Evolutionary conservation across 371 early-diverging fungal species (phyloP).

Genomic region (Mucor circinelloides): DNA sequence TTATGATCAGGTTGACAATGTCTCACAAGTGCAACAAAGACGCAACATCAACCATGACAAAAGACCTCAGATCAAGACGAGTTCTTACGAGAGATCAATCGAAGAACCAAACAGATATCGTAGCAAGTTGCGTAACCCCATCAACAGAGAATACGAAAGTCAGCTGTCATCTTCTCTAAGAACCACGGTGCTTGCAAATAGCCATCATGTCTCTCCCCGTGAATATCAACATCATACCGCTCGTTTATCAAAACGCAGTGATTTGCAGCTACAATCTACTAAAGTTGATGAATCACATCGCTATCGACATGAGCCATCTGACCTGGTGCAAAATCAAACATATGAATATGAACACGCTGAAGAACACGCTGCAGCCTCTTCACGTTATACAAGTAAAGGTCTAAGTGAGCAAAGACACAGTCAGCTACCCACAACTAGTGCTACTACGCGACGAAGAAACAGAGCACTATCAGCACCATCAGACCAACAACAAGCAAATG

Average conservation of each 20-base stretch:
- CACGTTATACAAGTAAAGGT: not conserved
- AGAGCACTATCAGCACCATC: not conserved
- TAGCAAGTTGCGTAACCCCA: not conserved
- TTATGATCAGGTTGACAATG: not conserved
- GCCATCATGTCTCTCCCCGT: not conserved
- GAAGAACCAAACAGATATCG: constrained; percentile 1
- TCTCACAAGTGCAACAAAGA: not conserved
- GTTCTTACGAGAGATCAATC: not conserved
- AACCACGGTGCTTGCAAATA: not conserved
- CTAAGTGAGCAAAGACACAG: not conserved
- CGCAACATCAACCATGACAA: not conserved
- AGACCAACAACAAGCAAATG: not conserved
- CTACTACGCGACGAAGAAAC: not conserved
- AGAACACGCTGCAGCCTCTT: not conserved
- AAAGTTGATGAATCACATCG: not conserved
- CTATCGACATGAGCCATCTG: not conserved
- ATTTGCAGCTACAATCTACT: not conserved
- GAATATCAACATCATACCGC: not conserved
- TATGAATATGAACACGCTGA: not conserved
- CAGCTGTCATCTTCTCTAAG: not conserved
- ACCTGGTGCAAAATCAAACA: not conserved
- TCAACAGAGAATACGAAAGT: not conserved
- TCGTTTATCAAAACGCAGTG: not conserved
- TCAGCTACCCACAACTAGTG: not conserved
- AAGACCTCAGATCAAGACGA: not conserved